Base-by-base conservation (phyloP, 176 grass and related monocot genomes). In the Tuctoria greenei region DNA sequence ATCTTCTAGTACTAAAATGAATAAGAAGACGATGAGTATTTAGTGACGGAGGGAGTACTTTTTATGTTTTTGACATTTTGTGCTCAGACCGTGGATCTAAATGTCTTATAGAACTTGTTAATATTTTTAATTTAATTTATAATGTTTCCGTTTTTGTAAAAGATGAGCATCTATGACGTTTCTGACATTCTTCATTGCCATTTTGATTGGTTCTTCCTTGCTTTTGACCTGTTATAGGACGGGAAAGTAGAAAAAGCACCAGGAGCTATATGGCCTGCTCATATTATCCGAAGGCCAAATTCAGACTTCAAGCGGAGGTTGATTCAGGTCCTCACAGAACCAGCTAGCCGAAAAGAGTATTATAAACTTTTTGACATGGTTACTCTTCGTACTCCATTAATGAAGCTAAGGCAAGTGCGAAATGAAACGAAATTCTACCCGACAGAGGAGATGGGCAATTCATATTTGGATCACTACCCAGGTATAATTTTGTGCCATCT, bases 231-330 rank as follows among this genome's bases (percentile, higher is more conserved):
- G 17, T 24, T 46, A 61, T 0, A 80, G 77, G 61, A 2, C n/a
- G n/a, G 0, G 16, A 52, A 65, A 16, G 31, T 18, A 26, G 75
- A 77, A 26, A 37, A 77, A 15, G 44, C 52, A 12, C 20, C 72
- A 66, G 83, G 72, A 37, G 71, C 71, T 74, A 38, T 88, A 74
- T 90, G 84, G 82, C 86, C 92, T 12, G 40, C 34, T 62, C 85
- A 89, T 71, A 84, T 91, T 28, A 60, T 62, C 66, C 21, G 8
- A 49, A 88, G 85, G 68, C 82, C 87, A 64, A 62, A 77, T 37
- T 93, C 95, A 66, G 72, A 73, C 42, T 97, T 89, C 72, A 93
- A 81, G 76, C 36, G 21, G 42, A 87, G 63, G 71, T 86, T 97
- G 43, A 69, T 93, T 66, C 2, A 74, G 57, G 78, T 51, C 46